A percentile compares a stretch with the other conserved stretches of the same genome.
Conservation (phyloP, 768 basidiomycete species). For the Porphyrellus cyaneotinctus region DNA sequence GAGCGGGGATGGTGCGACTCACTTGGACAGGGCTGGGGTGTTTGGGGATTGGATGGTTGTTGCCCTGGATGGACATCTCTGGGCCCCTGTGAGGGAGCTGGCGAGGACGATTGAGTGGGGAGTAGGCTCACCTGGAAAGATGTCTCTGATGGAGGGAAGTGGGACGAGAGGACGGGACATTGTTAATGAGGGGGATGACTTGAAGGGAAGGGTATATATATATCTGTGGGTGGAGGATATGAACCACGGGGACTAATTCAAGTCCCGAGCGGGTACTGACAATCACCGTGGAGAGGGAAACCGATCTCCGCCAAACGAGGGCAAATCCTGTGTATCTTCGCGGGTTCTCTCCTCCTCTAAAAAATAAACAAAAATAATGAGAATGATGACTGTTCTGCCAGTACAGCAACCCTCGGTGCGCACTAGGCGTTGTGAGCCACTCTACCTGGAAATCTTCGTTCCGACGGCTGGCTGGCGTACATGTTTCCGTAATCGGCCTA, state of each 20-base stretch:
- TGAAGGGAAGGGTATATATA: background rate
- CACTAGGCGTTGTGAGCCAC: too few species aligned
- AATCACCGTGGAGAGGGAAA: slow-evolving; percentile 24
- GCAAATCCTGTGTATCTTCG: slow-evolving; percentile 23
- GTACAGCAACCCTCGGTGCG: too few species aligned
- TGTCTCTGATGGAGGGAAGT: slow-evolving; percentile 50
- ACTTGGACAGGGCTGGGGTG: slow-evolving; percentile 4
- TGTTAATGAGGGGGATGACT: too few species aligned
- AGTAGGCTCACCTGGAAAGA: slow-evolving; percentile 46
- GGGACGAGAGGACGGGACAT: slow-evolving; percentile 30
- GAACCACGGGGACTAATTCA: slow-evolving; percentile 17
- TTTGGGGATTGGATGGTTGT: background rate
- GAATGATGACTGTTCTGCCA: too few species aligned
- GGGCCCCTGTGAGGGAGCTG: background rate
- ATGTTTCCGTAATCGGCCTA: slow-evolving; percentile 16
- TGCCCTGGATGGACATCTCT: slow-evolving; percentile 23
- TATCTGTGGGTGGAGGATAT: background rate
- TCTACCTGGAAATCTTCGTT: slow-evolving; percentile 1
- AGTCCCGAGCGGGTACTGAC: slow-evolving; percentile 21
- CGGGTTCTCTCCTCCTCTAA: slow-evolving; percentile 5
- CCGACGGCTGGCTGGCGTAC: background rate
- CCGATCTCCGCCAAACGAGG: slow-evolving; percentile 17
- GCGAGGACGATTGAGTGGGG: background rate
- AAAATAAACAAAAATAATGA: background rate
- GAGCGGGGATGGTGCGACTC: slow-evolving; percentile 2